Base-by-base conservation (phyloP, 2,329 filamentous ascomycete species). In the Gyromitra esculenta region DNA sequence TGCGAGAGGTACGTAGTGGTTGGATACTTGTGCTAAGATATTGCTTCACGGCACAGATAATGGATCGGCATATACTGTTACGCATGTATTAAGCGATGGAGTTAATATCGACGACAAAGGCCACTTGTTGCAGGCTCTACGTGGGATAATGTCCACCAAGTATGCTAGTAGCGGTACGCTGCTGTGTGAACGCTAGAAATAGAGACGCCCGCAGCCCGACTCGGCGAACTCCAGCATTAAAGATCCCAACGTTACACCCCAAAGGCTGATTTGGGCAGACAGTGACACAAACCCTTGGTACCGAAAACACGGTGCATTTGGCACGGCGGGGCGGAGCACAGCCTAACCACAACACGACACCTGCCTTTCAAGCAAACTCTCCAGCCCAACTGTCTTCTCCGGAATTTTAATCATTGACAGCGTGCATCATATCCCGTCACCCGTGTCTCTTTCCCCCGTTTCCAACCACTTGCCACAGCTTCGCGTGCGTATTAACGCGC, bases 321-420 rank as follows among this genome's bases (percentile, higher is more conserved):
- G 8, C 43, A 15, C 15, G 1, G 11, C 11, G 43, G 15, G 8
- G 43, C 1, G 1, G 43, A 45, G 1, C 43, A 45, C 43, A 15
- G 15, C 4, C 43, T 45, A 45, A 45, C 43, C 43, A 13, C 43
- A 45, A 45, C 54, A 37, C 21, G 3, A 35, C 13, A 15, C 4
- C 37, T 6, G n/a, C 5, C 6, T 41, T 60, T 21, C 15, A n/a
- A 43, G n/a, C 4, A 18, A 39, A 60, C 3, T 18, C 5, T 21
- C 41, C n/a, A 6, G 21, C 6, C n/a, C 41, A 8, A 57, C n/a
- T 8, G 5, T 37, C 31, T 18, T 35, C 57, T 37, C 2, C 5
- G 35, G 6, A 21, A 41, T 21, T 60, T 11, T 41, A 11, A 60
- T 60, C 57, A 60, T 60, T 60, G 57, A 60, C 57, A 39, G 57